Conservation (phyloP, 768 basidiomycete genomes). For the Kwoniella shandongensis region DNA sequence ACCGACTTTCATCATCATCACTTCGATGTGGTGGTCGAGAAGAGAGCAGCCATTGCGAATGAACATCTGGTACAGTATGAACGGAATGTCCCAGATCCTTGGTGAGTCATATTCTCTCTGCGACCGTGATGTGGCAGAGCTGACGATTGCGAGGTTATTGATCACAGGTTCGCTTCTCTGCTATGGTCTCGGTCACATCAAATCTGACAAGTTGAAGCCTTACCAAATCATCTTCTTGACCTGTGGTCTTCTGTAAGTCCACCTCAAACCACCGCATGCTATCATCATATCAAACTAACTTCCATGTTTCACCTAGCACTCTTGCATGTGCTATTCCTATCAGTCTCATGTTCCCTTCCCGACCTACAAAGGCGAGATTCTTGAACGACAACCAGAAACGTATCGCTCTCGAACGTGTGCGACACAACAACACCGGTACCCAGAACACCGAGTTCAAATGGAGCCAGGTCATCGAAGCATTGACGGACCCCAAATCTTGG, state of each 20-base stretch:
- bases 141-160: no score
- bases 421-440: constrained; percentile 38
- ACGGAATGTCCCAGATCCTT: constrained; percentile 54
- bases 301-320: constrained; percentile 31
- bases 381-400: constrained; percentile 47
- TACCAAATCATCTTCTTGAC: constrained; percentile 59
- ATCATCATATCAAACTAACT: background rate
- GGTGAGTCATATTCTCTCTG: background rate
- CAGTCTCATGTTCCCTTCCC: constrained; percentile 45
- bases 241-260: constrained; percentile 53
- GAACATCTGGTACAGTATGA: constrained; percentile 52
- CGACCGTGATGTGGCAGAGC: no score
- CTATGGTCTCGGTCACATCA: constrained; percentile 58
- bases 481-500: constrained; percentile 57
- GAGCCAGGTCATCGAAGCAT: constrained; percentile 36
- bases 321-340: constrained; percentile 18
- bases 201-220: constrained; percentile 50
- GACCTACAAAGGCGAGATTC: constrained; percentile 49
- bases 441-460: constrained; percentile 42
- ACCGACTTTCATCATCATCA: constrained; percentile 58
- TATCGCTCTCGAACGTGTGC: constrained; percentile 43
- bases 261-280: background rate
- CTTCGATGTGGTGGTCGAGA: constrained; percentile 59
- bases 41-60: constrained; percentile 58
- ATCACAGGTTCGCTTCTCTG: constrained; percentile 58